phyloP scores from a whole-genome alignment of 169 alveolate genomes.

The Plasmodium knowlesi region DNA sequence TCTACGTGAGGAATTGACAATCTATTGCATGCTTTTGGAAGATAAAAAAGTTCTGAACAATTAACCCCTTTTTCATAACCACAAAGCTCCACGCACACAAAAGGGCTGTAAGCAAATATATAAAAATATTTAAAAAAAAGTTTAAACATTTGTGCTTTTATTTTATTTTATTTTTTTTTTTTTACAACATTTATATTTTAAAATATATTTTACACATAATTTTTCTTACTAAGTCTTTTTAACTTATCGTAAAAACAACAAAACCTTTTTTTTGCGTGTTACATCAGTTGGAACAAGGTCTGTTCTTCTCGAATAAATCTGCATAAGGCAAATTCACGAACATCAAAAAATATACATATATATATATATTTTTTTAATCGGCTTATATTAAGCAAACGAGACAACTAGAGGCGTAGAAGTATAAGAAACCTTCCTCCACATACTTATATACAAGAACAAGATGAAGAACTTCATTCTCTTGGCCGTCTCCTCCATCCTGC shows the following conservation, averaged over 20 bases:
- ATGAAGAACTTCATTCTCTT: slow-evolving; percentile 42
- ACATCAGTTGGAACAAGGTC: not conserved
- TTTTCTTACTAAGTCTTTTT: not conserved
- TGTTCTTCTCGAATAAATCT: not conserved
- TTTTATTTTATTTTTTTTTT: too few relatives aligned
- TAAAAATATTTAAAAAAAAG: not conserved
- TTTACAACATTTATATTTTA: not conserved
- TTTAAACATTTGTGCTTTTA: not conserved
- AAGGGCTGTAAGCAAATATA: not conserved
- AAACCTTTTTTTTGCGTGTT: not conserved
- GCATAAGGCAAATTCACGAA: not conserved
- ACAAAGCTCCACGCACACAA: not conserved
- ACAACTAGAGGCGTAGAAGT: not conserved
- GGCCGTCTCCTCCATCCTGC: slow-evolving; percentile 30
- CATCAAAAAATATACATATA: not conserved
- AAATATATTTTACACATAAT: not conserved
- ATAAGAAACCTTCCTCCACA: not conserved
- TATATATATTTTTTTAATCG: not conserved
- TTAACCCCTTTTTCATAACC: not conserved
- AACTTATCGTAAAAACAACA: not conserved
- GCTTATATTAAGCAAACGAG: not conserved
- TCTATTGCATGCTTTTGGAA: not conserved
- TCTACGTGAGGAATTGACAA: not conserved
- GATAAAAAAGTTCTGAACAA: not conserved
- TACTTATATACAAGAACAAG: not conserved